A percentile compares a stretch with the other conserved stretches of the same genome.
These are phyloP conservation scores for Danielozyma ontarioensis DNA, from an alignment of 805 yeast genomes.

Conservation along the genomic window DNA sequence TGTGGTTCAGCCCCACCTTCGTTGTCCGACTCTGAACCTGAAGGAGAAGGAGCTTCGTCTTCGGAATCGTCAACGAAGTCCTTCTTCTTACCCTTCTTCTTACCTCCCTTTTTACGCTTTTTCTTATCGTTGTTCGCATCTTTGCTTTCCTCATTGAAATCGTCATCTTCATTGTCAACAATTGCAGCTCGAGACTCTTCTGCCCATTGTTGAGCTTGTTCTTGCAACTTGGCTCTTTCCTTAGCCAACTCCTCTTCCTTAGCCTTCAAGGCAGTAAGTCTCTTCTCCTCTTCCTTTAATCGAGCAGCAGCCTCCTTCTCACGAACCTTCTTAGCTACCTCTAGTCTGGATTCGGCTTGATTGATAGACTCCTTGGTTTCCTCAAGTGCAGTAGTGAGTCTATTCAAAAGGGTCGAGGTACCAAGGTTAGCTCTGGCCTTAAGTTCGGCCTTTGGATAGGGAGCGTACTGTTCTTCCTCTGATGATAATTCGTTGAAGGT, in stretches of 20 bases:
- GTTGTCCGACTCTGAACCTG: slow-evolving; percentile 8
- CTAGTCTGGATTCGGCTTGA: slow-evolving; percentile 54
- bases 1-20: slow-evolving; percentile 5
- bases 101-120: slow-evolving; percentile 23
- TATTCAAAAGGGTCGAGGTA: slow-evolving; percentile 63
- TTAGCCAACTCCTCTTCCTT: slow-evolving; percentile 40
- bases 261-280: slow-evolving; percentile 38
- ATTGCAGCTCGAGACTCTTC: slow-evolving; percentile 34
- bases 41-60: slow-evolving; percentile 18
- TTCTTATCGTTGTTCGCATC: slow-evolving; percentile 9
- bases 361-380: slow-evolving; percentile 69
- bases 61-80: slow-evolving; percentile 30
- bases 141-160: slow-evolving; percentile 20
- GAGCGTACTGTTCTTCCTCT: slow-evolving; percentile 54
- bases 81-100: slow-evolving; percentile 12
- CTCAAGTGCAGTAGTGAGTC: slow-evolving; percentile 62
- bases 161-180: slow-evolving; percentile 35
- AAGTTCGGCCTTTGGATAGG: slow-evolving; percentile 74
- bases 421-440: slow-evolving; percentile 87
- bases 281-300: slow-evolving; percentile 34
- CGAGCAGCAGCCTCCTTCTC: slow-evolving; percentile 48
- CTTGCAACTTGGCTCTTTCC: slow-evolving; percentile 46
- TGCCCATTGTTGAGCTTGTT: slow-evolving; percentile 48
- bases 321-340: slow-evolving; percentile 64
- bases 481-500: slow-evolving; percentile 53